Evolutionary conservation across 164 flowering plant genomes (phyloP).

Genomic region (Aristolochia fimbriata): DNA sequence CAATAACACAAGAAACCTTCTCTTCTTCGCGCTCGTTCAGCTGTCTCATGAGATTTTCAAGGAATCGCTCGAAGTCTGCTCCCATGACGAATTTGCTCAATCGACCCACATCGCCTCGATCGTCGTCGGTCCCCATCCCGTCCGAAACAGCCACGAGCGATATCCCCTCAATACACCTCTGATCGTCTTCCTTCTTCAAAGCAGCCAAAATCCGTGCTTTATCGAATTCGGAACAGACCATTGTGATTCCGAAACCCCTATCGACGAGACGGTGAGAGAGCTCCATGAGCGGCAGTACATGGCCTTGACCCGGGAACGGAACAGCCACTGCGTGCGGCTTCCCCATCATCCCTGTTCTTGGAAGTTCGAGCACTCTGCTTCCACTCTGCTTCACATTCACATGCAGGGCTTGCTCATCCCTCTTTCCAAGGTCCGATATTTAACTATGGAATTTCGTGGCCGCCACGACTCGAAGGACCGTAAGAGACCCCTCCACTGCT

Average conservation of each 20-base stretch:
- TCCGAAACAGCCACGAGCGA: conserved; percentile 14
- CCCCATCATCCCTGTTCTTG: conserved; percentile 13
- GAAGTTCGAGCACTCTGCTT: no score
- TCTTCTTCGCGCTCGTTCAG: conserved; percentile 5
- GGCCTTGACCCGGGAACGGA: conserved; percentile 23
- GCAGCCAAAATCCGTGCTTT: conserved; percentile 1
- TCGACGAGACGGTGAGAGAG: conserved; percentile 19
- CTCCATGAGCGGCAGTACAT: conserved; percentile 20
- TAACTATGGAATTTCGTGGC: no score
- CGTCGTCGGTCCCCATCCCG: conserved; percentile 9
- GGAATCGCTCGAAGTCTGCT: conserved; percentile 7
- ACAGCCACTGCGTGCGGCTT: conserved; percentile 17
- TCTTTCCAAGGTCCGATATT: no score
- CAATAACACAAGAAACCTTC: conserved; percentile 19
- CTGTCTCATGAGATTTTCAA: conserved; percentile 12
- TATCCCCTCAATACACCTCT: background rate
- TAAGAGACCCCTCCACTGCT: no score
- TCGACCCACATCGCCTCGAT: conserved; percentile 3
- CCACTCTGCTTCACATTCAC: no score
- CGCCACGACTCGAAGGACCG: no score
- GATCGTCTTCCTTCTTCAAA: background rate
- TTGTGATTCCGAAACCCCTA: conserved; percentile 13
- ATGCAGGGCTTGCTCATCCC: no score
- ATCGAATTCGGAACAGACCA: conserved; percentile 10
- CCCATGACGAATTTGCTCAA: background rate